Percentiles rank a stretch among this genome's conserved stretches.
Conservation (phyloP, 352 stramenopile species). For the Phytophthora uliginosa region DNA sequence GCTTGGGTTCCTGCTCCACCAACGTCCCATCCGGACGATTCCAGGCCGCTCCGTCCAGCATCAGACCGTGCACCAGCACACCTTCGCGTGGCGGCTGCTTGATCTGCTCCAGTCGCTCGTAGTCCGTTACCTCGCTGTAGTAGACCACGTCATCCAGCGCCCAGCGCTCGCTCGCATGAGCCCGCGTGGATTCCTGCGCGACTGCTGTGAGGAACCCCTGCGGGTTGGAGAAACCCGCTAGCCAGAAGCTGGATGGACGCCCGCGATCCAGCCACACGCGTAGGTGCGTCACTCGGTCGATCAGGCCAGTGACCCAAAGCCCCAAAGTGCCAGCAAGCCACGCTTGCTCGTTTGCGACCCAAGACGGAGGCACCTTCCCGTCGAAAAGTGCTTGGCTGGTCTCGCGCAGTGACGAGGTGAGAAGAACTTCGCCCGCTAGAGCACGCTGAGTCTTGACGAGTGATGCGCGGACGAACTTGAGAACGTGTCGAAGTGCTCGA, state of each 20-base stretch:
- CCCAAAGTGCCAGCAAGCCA: conserved; percentile 77
- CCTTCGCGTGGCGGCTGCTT: conserved; percentile 78
- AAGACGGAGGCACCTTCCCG: conserved; percentile 67
- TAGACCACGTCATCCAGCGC: conserved; percentile 84
- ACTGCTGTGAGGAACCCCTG: conserved; percentile 86
- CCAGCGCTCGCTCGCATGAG: conserved; percentile 81
- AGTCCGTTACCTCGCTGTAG: conserved; percentile 87
- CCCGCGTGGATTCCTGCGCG: conserved; percentile 75
- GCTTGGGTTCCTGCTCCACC: conserved; percentile 84
- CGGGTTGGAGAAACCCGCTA: conserved; percentile 80
- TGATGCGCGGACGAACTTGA: conserved; percentile 61
- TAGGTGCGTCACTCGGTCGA: conserved; percentile 68
- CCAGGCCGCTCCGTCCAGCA: conserved; percentile 82
- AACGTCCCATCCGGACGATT: conserved; percentile 76
- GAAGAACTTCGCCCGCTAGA: conserved; percentile 69
- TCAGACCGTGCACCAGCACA: conserved; percentile 77
- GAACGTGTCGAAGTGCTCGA: conserved; percentile 68
- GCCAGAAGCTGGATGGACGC: conserved; percentile 78
- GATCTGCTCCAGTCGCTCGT: conserved; percentile 83
- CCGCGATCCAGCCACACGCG: conserved; percentile 73
- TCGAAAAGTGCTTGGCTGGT: conserved; percentile 82
- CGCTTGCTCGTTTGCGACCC: conserved; percentile 75
- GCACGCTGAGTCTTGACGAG: conserved; percentile 66
- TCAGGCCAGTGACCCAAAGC: conserved; percentile 74
- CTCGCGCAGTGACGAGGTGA: conserved; percentile 58